These are phyloP conservation scores for Euptelea pleiosperma DNA, from an alignment of 164 flowering plant genomes.

Conservation along the genomic window DNA sequence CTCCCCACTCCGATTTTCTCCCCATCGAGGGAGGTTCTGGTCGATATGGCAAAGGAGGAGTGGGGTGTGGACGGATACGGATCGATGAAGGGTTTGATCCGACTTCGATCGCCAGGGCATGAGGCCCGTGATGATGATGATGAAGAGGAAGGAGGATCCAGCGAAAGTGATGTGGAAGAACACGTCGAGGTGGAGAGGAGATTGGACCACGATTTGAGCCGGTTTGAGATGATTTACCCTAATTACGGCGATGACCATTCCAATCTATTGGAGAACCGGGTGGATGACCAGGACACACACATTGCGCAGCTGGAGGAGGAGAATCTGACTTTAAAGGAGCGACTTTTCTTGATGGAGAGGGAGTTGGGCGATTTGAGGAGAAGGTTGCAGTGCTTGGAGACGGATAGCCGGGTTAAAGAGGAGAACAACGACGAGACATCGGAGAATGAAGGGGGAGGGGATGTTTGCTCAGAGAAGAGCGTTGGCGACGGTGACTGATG, in stretches of 20 bases:
- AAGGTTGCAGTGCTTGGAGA: conserved; percentile 72
- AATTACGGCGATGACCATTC: conserved; percentile 44
- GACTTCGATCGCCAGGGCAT: conserved; percentile 69
- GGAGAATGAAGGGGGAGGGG: conserved; percentile 50
- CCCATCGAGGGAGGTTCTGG: conserved; percentile 78
- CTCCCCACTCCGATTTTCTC: conserved; percentile 84
- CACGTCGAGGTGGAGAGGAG: conserved; percentile 94
- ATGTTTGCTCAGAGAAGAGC: conserved; percentile 33
- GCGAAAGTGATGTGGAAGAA: conserved; percentile 96
- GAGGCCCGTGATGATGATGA: conserved; percentile 55
- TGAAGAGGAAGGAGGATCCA: conserved; percentile 71
- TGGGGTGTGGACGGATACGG: conserved; percentile 98
- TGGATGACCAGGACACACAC: conserved; percentile 88
- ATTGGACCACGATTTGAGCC: conserved; percentile 88
- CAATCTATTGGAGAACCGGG: conserved; percentile 70
- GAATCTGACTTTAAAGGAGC: conserved; percentile 80
- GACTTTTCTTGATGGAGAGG: conserved; percentile 84
- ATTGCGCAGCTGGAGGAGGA: conserved; percentile 92
- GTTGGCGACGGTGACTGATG: conserved; percentile 35
- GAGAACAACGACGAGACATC: conserved; percentile 59
- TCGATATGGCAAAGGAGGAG: conserved; percentile 90
- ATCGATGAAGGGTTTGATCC: conserved; percentile 92
- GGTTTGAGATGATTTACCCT: conserved; percentile 93
- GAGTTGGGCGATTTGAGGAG: conserved; percentile 74
- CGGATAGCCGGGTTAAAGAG: conserved; percentile 31